phyloP scores from a whole-genome alignment of 2,329 filamentous ascomycete species.

The Colletotrichum spaethianum region DNA sequence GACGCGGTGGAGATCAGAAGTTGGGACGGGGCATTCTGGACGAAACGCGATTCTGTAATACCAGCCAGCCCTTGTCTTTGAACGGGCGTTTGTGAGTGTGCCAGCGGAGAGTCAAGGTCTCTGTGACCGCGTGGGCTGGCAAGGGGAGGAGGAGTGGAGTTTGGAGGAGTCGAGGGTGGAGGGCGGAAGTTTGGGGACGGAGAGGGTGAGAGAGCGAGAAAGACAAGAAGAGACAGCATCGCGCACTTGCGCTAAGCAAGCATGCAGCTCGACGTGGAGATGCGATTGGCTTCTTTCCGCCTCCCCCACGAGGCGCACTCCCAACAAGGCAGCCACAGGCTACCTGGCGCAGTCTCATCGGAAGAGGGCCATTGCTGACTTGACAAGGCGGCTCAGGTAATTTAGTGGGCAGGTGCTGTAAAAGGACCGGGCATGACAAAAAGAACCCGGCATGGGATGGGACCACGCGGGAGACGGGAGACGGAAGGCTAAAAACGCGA shows the following conservation, averaged over 20 bases:
- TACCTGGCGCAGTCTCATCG: constrained; percentile 8
- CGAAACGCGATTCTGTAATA: not conserved
- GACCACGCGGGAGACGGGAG: not conserved
- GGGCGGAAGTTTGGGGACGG: not conserved
- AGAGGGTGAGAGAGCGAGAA: not conserved
- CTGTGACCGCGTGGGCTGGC: not conserved
- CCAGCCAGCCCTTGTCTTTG: not conserved
- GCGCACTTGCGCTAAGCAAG: not conserved
- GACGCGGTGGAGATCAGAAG: not conserved
- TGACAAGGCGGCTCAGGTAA: not conserved
- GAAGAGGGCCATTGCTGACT: not conserved
- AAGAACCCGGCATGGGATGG: not conserved
- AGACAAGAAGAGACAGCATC: not conserved
- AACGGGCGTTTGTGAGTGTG: too few relatives aligned
- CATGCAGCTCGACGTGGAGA: not conserved
- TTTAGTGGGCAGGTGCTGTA: too few relatives aligned
- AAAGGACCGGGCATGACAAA: not conserved
- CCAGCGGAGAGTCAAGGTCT: too few relatives aligned
- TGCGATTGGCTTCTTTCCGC: not conserved
- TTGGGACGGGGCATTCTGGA: not conserved
- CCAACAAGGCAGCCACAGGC: constrained; percentile 18
- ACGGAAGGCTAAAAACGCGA: not conserved
- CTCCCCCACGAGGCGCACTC: not conserved
- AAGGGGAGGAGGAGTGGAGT: not conserved
- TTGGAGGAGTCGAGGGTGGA: not conserved